Conservation (phyloP, 2,329 filamentous ascomycete genomes). For the Verticillium dahliae region DNA sequence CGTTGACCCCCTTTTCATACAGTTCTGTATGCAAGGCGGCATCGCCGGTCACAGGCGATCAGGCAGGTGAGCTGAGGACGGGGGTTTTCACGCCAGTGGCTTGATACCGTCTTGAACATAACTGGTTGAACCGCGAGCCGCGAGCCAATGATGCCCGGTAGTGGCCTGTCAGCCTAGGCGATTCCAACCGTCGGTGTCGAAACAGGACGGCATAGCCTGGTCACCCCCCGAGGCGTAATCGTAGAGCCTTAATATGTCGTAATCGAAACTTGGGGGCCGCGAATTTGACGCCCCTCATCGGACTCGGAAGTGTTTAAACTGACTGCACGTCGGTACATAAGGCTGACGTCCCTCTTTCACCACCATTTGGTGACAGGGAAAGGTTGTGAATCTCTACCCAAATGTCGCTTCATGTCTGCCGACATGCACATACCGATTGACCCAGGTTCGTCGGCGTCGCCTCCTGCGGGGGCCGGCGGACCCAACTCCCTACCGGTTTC, state of each 20-base stretch:
- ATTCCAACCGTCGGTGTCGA: not conserved
- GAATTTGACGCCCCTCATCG: not conserved
- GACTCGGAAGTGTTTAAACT: not conserved
- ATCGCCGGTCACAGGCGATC: too few relatives aligned
- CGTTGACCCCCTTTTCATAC: too few relatives aligned
- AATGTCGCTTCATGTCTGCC: not conserved
- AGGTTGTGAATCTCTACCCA: not conserved
- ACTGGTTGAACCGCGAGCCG: too few relatives aligned
- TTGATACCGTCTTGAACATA: too few relatives aligned
- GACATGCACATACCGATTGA: not conserved
- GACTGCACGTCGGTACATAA: not conserved
- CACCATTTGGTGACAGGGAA: not conserved
- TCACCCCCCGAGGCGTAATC: not conserved
- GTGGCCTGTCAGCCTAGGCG: too few relatives aligned
- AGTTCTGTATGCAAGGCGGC: too few relatives aligned
- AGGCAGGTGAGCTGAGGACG: too few relatives aligned
- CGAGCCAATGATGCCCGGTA: too few relatives aligned
- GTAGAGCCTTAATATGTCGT: not conserved
- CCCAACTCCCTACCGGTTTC: not conserved
- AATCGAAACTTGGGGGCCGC: not conserved
- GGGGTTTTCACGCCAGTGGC: too few relatives aligned
- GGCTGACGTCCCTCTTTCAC: not conserved
- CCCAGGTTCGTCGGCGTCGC: not conserved
- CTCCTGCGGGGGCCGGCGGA: not conserved
- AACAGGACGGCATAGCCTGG: not conserved